These are phyloP conservation scores for Colletotrichum noveboracense DNA, from an alignment of 2,329 filamentous ascomycete genomes.

Conservation along the genomic window DNA sequence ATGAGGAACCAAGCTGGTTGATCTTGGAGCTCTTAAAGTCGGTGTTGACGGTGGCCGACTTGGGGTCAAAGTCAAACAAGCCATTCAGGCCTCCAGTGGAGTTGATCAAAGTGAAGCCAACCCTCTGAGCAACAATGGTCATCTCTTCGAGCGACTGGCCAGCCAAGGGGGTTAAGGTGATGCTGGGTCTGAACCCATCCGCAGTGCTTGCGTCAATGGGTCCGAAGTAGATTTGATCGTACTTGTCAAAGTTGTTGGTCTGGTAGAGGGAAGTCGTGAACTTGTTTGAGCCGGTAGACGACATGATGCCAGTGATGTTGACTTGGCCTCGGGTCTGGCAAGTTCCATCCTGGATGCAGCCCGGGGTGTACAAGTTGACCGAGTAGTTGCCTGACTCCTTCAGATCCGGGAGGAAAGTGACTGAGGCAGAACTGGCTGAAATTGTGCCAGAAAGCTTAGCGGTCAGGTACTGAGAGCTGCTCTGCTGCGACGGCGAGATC, in stretches of 20 bases:
- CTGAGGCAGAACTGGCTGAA: slow-evolving; percentile 64
- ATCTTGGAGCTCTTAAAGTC: slow-evolving; percentile 76
- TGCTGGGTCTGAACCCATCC: slow-evolving; percentile 74
- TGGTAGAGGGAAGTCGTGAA: slow-evolving; percentile 75
- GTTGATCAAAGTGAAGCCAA: slow-evolving; percentile 77
- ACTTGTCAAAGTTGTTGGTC: slow-evolving; percentile 96
- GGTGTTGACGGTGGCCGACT: slow-evolving; percentile 58
- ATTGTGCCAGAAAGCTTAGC: slow-evolving; percentile 64
- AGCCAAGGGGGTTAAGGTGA: slow-evolving; percentile 75
- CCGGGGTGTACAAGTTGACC: slow-evolving; percentile 90
- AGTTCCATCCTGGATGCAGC: slow-evolving; percentile 80
- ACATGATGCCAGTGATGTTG: slow-evolving; percentile 78
- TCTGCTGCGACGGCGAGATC: slow-evolving; percentile 69
- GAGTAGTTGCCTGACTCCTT: slow-evolving; percentile 90
- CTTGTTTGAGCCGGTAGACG: slow-evolving; percentile 49
- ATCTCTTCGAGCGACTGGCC: slow-evolving; percentile 67
- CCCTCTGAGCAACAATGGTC: slow-evolving; percentile 86
- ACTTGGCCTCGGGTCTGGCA: slow-evolving; percentile 81
- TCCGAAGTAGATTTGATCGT: slow-evolving; percentile 89
- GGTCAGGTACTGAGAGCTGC: slow-evolving; percentile 78
- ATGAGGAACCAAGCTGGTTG: slow-evolving; percentile 74
- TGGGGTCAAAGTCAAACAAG: slow-evolving; percentile 86
- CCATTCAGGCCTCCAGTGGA: slow-evolving; percentile 86
- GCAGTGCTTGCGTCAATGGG: slow-evolving; percentile 76
- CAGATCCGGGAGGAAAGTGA: slow-evolving; percentile 85